Conservation (phyloP, 345 rosid species). For the Leavenworthia alabamica region DNA sequence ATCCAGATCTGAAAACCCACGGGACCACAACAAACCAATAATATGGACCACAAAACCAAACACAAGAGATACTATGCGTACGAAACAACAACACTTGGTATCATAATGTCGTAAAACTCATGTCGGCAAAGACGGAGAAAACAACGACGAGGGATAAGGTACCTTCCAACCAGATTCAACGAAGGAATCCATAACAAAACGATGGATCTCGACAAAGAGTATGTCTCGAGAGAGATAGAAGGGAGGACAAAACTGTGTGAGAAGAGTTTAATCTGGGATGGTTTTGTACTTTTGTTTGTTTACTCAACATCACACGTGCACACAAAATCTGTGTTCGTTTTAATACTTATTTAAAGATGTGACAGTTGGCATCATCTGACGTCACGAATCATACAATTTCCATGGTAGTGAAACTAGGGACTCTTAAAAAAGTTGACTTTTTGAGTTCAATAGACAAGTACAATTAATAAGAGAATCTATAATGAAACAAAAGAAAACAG, state of each 20-base stretch:
- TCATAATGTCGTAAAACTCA: not conserved
- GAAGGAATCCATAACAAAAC: conserved; percentile 50
- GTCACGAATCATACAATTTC: not conserved
- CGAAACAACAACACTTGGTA: not conserved
- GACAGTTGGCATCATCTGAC: not conserved
- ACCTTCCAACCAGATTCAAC: conserved; percentile 87
- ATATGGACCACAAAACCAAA: too few species aligned
- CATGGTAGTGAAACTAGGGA: not conserved
- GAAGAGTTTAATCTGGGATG: not conserved
- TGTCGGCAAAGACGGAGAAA: not conserved
- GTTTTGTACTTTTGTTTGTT: too few species aligned
- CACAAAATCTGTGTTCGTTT: not conserved
- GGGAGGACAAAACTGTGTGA: conserved; percentile 16
- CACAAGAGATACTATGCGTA: not conserved
- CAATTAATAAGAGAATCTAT: conserved; percentile 3
- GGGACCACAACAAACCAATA: conserved; percentile 10
- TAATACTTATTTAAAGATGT: not conserved
- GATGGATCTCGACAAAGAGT: not conserved
- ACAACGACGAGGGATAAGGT: not conserved
- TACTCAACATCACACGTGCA: conserved; percentile 17
- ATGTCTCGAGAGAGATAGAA: too few species aligned
- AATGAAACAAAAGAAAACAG: not conserved
- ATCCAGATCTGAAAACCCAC: too few species aligned
- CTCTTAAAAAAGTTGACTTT: not conserved
- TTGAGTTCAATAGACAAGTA: too few species aligned